Base-by-base conservation (phyloP, 208 protist species). In the Trypanosoma avium region DNA sequence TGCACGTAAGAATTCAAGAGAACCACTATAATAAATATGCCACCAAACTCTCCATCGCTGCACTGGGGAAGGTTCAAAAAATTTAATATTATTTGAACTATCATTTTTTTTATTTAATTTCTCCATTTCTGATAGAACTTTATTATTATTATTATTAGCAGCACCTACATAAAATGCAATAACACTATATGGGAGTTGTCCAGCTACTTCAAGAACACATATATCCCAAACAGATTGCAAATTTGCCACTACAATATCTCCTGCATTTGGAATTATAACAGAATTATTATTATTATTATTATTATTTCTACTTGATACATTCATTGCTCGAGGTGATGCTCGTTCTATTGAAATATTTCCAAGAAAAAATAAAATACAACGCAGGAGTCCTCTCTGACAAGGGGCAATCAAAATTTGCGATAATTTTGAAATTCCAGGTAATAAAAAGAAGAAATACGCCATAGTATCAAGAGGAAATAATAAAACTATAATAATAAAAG, bases 201-300 rank as follows among this genome's bases (percentile, higher is more conserved):
- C 60, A n/a, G 70, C 66, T 61, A 90, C 69, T 53, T 90, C 81
- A 46, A 93, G 61, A 53, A 86, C 82, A 66, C 74, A 54, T 5
- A 69, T 70, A 43, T 94, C 88, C 84, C 79, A 90, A 46, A 84
- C 75, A 7, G 82, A 91, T 54, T 94, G 88, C 46, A 79, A 32
- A 59, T 86, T 90, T 58, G 63, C 75, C 19, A 91, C 64, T 3
- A 94, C 61, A 8, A 94, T 59, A 65, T 94, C 82, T 1, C 84
- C 88, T 3, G 63, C 73, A 15, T 45, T 22, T 17, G 67, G 67
- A 5, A 30, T 29, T 21, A 38, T 7, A 36, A 33, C 24, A 17
- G 29, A 21, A 22, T 12, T n/a, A 49, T 60, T 38, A 12, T n/a
- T 26, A 21, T 15, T 13, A 8, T 12, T 53, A 9, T 13, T 53